Percentiles rank a stretch among this genome's conserved stretches.
Evolutionary conservation across 371 early-diverging fungal species (phyloP).

Genomic region (Smittium mucronatum): DNA sequence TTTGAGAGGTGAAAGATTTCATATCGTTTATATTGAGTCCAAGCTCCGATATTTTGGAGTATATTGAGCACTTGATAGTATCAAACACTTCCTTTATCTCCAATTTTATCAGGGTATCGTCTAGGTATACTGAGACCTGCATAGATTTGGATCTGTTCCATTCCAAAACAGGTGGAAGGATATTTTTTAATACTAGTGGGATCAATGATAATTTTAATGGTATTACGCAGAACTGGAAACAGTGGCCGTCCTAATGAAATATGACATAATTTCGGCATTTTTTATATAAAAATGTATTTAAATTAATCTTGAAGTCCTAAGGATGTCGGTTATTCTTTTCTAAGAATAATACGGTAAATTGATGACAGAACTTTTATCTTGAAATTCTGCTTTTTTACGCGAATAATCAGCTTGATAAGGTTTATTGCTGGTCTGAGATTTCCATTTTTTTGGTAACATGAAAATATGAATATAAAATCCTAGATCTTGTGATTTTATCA

Average conservation of each 20-base stretch:
- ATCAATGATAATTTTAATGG: constrained; percentile 36
- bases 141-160: constrained; percentile 26
- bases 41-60: constrained; percentile 18
- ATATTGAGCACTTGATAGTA: constrained; percentile 16
- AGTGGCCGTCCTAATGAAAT: constrained; percentile 32
- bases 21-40: constrained; percentile 26
- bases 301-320: constrained; percentile 32
- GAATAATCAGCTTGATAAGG: constrained; percentile 25
- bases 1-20: constrained; percentile 22
- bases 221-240: constrained; percentile 33
- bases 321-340: constrained; percentile 24
- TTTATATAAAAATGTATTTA: constrained; percentile 24
- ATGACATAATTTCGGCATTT: constrained; percentile 31
- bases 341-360: constrained; percentile 20
- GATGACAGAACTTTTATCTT: constrained; percentile 23
- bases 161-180: constrained; percentile 26
- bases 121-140: constrained; percentile 29
- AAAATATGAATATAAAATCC: constrained; percentile 7
- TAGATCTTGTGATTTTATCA: background rate
- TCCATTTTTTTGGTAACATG: constrained; percentile 6
- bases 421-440: constrained; percentile 21
- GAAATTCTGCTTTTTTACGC: constrained; percentile 21
- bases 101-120: constrained; percentile 25
- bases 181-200: constrained; percentile 34
- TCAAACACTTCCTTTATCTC: constrained; percentile 6